These are phyloP conservation scores for Beauveria asiatica DNA, from an alignment of 2,329 filamentous ascomycete species.

Conservation along the genomic window DNA sequence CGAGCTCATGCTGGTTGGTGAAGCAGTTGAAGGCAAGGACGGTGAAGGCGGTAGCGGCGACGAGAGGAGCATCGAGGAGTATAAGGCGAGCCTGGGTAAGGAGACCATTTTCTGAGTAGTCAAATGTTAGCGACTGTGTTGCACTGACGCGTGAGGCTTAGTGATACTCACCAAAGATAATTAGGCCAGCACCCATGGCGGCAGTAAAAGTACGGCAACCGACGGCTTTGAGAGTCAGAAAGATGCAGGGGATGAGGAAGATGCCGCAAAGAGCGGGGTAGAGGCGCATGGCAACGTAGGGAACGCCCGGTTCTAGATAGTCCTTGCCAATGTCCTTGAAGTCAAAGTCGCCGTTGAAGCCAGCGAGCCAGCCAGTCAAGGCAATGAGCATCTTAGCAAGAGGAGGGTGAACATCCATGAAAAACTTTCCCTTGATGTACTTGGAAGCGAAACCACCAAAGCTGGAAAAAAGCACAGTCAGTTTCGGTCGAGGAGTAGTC, in stretches of 20 bases:
- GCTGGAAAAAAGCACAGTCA: slow-evolving; percentile 38
- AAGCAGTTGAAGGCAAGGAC: slow-evolving; percentile 86
- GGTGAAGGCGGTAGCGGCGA: slow-evolving; percentile 88
- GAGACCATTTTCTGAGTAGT: slow-evolving; percentile 75
- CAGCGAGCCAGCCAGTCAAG: slow-evolving; percentile 86
- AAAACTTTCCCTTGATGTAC: slow-evolving; percentile 98
- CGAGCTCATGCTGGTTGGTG: slow-evolving; percentile 92
- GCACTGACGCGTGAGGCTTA: neutral
- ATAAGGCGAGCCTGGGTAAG: slow-evolving; percentile 93
- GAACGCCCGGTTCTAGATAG: slow-evolving; percentile 87
- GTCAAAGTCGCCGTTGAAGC: slow-evolving; percentile 92
- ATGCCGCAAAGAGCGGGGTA: slow-evolving; percentile 86
- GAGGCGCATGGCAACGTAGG: slow-evolving; percentile 95
- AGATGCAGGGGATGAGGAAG: slow-evolving; percentile 82
- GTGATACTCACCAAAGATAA: slow-evolving; percentile 75
- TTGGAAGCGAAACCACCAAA: slow-evolving; percentile 98
- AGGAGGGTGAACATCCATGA: slow-evolving; percentile 99
- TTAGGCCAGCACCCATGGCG: slow-evolving; percentile 69
- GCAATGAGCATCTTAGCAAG: slow-evolving; percentile 95
- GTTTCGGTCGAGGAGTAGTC: neutral
- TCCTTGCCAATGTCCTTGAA: slow-evolving; percentile 99
- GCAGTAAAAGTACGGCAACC: slow-evolving; percentile 85
- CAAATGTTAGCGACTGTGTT: slow-evolving; percentile 19
- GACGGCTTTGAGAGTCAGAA: slow-evolving; percentile 82
- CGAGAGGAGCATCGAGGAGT: slow-evolving; percentile 87